These are phyloP conservation scores for Babesia sp. DNA, from an alignment of 169 alveolate genomes.

Conservation along the genomic window DNA sequence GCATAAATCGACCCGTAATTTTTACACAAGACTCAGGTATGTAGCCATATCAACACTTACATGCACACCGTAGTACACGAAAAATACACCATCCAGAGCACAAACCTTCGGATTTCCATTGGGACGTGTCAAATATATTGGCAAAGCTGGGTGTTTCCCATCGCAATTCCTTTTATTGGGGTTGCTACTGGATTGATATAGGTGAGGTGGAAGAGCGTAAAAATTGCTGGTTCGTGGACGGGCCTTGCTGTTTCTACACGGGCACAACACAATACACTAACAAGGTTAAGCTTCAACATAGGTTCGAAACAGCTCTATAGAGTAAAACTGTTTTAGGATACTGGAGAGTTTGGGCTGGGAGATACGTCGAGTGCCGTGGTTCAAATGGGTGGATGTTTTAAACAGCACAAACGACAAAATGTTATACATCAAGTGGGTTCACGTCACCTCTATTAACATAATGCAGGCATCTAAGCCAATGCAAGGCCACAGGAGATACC, in stretches of 20 bases:
- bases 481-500: constrained; percentile 56
- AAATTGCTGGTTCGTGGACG: constrained; percentile 84
- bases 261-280: constrained; percentile 73
- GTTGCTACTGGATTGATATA: constrained; percentile 83
- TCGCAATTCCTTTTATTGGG: constrained; percentile 83
- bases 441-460: neutral
- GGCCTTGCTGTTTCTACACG: constrained; percentile 81
- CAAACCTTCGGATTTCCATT: constrained; percentile 79
- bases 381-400: constrained; percentile 71
- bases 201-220: constrained; percentile 78
- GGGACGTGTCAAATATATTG: constrained; percentile 81
- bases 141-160: constrained; percentile 77
- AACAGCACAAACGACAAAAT: constrained; percentile 52
- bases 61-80: constrained; percentile 67
- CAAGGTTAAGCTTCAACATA: constrained; percentile 77
- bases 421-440: constrained; percentile 55
- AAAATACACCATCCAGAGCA: constrained; percentile 72
- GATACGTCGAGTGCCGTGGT: constrained; percentile 80
- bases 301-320: constrained; percentile 16
- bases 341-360: constrained; percentile 82
- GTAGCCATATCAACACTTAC: neutral
- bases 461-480: constrained; percentile 45
- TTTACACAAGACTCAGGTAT: constrained; percentile 77
- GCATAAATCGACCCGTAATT: constrained; percentile 68
- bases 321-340: constrained; percentile 27